Conservation (phyloP, 257 asterid genomes). For the Echium plantagineum region DNA sequence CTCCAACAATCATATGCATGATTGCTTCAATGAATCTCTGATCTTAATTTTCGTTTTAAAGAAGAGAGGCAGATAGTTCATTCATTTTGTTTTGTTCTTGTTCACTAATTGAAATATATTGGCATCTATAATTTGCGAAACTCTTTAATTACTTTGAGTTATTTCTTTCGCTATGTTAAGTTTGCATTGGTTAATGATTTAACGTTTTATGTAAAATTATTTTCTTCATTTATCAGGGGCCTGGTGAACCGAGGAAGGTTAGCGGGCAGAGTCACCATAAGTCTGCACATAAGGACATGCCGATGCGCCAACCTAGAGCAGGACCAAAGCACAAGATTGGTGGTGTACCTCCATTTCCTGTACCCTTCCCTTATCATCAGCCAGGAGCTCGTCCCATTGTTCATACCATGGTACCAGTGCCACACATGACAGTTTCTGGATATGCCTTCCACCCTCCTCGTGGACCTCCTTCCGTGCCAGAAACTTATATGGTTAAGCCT, state of each 20-base stretch:
- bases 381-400: no score
- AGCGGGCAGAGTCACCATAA: conserved; percentile 41
- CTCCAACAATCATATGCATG: neutral
- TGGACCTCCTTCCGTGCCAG: conserved; percentile 34
- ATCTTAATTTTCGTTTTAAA: neutral
- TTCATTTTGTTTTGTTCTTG: neutral
- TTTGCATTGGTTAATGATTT: conserved; percentile 7
- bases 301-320: conserved; percentile 40
- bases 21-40: no score
- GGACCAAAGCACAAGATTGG: conserved; percentile 54
- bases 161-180: neutral
- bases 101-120: neutral
- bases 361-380: conserved; percentile 36
- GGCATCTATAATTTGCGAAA: neutral
- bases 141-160: neutral
- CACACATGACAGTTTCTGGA: conserved; percentile 43
- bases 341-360: conserved; percentile 44
- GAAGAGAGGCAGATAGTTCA: neutral
- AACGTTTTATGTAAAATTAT: neutral
- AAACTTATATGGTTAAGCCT: conserved; percentile 30
- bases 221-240: conserved; percentile 33
- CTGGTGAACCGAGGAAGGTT: conserved; percentile 44
- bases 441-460: conserved; percentile 46
- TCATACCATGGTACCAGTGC: conserved; percentile 43
- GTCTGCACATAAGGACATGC: conserved; percentile 39